Evolutionary conservation across 306 rosid species (phyloP).

Genomic region (Cucurbita pepo): DNA sequence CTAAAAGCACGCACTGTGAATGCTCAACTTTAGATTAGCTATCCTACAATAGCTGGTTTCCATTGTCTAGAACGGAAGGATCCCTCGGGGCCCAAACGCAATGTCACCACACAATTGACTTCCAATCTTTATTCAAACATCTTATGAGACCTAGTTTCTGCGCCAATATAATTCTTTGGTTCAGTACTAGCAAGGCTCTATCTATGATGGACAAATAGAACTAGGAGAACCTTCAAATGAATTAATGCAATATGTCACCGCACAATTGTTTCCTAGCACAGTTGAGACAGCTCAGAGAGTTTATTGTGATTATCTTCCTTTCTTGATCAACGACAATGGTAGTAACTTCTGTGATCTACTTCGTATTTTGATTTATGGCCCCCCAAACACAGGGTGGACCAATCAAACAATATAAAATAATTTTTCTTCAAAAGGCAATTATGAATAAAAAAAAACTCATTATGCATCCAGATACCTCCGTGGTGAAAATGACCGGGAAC

Average conservation of each 20-base stretch:
- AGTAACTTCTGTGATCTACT: background rate
- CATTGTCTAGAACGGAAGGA: background rate
- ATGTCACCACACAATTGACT: background rate
- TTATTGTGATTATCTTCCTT: background rate
- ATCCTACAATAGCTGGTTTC: background rate
- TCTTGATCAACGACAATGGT: background rate
- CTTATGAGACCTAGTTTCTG: background rate
- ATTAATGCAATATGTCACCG: background rate
- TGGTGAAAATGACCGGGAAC: slow-evolving; percentile 84
- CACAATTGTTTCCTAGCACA: background rate
- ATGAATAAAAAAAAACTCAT: background rate
- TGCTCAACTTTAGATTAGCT: background rate
- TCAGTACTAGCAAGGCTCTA: background rate
- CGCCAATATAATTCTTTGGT: background rate
- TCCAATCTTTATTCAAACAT: background rate
- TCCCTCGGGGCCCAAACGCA: background rate
- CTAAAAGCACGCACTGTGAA: background rate
- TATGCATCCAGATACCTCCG: slow-evolving; percentile 41
- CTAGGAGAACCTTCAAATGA: background rate
- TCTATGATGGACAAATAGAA: background rate
- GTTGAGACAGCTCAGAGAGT: background rate
- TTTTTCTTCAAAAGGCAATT: background rate
- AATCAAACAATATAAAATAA: background rate
- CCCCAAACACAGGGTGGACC: background rate
- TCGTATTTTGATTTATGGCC: background rate